phyloP scores from a whole-genome alignment of 495 filamentous ascomycete genomes.

The Friedmanniomyces endolithicus region DNA sequence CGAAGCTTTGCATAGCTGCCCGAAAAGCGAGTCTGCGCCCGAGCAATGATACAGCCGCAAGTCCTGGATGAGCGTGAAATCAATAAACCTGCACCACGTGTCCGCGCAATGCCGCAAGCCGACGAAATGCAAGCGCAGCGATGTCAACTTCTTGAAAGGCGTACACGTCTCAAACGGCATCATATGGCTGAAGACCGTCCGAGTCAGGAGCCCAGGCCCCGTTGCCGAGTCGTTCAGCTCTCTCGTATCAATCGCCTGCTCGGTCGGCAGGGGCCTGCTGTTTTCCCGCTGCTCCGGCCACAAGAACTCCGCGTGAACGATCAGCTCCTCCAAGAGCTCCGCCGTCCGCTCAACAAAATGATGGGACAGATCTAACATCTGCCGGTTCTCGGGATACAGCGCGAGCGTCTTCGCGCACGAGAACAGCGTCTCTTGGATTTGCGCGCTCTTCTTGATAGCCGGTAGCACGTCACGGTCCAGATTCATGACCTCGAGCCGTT shows the following conservation, averaged over 20 bases:
- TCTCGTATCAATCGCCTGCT: slow-evolving; percentile 14
- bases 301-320: slow-evolving; percentile 28
- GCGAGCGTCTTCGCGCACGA: slow-evolving; percentile 24
- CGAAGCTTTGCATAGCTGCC: slow-evolving; percentile 28
- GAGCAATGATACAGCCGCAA: slow-evolving; percentile 26
- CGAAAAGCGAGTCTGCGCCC: slow-evolving; percentile 30
- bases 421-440: slow-evolving; percentile 24
- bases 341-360: slow-evolving; percentile 22
- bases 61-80: slow-evolving; percentile 24
- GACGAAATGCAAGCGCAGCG: slow-evolving; percentile 26
- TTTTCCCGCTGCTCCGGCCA: slow-evolving; percentile 12
- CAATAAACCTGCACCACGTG: slow-evolving; percentile 30
- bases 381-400: slow-evolving; percentile 27
- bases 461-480: slow-evolving; percentile 25
- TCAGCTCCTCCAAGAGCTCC: slow-evolving; percentile 27
- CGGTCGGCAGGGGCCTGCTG: background rate
- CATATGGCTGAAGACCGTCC: slow-evolving; percentile 29
- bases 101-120: slow-evolving; percentile 27
- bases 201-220: slow-evolving; percentile 27
- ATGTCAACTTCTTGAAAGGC: slow-evolving; percentile 20
- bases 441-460: slow-evolving; percentile 23
- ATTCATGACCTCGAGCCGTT: slow-evolving; percentile 30
- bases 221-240: slow-evolving; percentile 31
- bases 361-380: slow-evolving; percentile 24
- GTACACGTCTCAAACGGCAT: slow-evolving; percentile 30